Base-by-base conservation (phyloP, 257 asterid genomes). In the Lavandula angustifolia region DNA sequence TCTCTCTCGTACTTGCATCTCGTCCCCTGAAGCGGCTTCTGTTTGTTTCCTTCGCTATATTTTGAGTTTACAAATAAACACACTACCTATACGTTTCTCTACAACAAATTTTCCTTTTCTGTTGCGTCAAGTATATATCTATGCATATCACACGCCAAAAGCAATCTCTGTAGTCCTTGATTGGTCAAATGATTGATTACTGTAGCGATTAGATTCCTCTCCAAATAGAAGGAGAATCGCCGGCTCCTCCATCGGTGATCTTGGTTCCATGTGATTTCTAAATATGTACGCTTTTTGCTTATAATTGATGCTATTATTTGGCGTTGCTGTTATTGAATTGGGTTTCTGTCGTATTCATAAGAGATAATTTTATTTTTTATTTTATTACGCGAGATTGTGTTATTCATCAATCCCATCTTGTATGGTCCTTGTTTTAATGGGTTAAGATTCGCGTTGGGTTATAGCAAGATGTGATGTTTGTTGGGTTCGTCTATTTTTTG, bases 1-100 rank as follows among this genome's bases (percentile, higher is more conserved):
- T 31, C 44, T 63, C 60, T 68, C 70, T 43, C 78, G 49, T 50
- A 33, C 33, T 67, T 61, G 44, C 64, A 70, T 61, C 66, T 71
- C 22, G 17, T 46, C 43, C 76, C 44, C 71, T 10, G 33, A 58
- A 46, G 70, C 13, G 59, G 29, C 32, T 48, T 49, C 53, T 68
- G 50, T 55, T 37, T 54, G 62, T 48, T 63, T 42, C 53, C 44
- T 42, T 27, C 73, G 6, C 44, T 54, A 22, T 46, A 46, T 65
- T 40, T 1, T 22, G 27, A 22, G 27, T 22, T 22, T 22, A 22
- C 27, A 22, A 2, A 51, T 1, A 38, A 3, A 68, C 9, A 38
- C 34, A 50, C 49, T 10, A 17, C 49, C 49, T 44, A 13, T 58
- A 57, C 62, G 29, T 32, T 9, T 51, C 33, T 46, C 33, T 12